Conservation (phyloP, 2,329 filamentous ascomycete species). For the Curvularia sp. region DNA sequence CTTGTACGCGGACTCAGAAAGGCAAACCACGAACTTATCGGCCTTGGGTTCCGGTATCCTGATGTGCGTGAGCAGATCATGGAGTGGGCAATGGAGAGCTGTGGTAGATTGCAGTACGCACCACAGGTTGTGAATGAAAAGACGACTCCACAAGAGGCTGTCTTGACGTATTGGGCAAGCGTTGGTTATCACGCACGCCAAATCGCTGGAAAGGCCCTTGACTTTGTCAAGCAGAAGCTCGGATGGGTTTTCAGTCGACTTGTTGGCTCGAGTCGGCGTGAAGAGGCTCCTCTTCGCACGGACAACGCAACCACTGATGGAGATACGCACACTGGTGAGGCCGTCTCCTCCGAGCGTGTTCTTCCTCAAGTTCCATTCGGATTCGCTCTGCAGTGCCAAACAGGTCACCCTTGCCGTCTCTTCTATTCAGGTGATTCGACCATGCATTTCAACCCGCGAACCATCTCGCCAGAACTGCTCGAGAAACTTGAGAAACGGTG, state of each 20-base stretch:
- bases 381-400: conserved; percentile 19
- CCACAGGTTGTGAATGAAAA: conserved; percentile 20
- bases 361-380: conserved; percentile 18
- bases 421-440: conserved; percentile 3
- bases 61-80: conserved; percentile 28
- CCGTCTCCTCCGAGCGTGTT: background rate
- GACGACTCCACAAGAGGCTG: conserved; percentile 10
- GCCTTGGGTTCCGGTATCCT: conserved; percentile 21
- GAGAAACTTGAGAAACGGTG: background rate
- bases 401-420: conserved; percentile 18
- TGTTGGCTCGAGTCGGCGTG: background rate
- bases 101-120: conserved; percentile 28
- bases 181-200: conserved; percentile 6
- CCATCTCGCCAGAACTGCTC: background rate
- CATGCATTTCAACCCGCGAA: background rate
- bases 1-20: conserved; percentile 30
- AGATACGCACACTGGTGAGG: background rate
- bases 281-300: background rate
- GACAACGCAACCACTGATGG: background rate
- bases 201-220: background rate
- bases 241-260: background rate
- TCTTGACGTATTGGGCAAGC: conserved; percentile 11
- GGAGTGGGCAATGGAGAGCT: conserved; percentile 34
- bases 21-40: conserved; percentile 21
- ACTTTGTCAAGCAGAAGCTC: conserved; percentile 5